A percentile compares a stretch with the other conserved stretches of the same genome.
Evolutionary conservation across 75 land plant genomes (phyloP).

Genomic region (Cunninghamia lanceolata): DNA sequence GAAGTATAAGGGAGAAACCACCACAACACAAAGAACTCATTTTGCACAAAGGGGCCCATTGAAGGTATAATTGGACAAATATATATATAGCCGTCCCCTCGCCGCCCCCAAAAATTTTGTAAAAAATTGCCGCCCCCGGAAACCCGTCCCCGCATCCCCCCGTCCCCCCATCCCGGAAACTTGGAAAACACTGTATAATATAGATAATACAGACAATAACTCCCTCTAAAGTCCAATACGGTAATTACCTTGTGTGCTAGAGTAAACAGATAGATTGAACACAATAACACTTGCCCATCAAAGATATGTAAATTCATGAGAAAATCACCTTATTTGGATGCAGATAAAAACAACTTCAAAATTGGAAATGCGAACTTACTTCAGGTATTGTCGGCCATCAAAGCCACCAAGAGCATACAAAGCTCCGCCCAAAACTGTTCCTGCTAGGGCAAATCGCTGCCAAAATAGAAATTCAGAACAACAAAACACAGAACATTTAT

Average conservation of each 20-base stretch:
- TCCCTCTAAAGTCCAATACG: not conserved
- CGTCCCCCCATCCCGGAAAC: too few species aligned
- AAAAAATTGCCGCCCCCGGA: too few species aligned
- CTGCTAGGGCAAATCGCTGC: slow-evolving; percentile 77
- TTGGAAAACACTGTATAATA: too few species aligned
- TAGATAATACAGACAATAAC: not conserved
- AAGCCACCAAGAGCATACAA: slow-evolving; percentile 83
- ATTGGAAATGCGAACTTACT: slow-evolving; percentile 31
- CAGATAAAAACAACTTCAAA: not conserved
- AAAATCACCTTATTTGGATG: not conserved
- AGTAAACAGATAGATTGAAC: not conserved
- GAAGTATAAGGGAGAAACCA: too few species aligned
- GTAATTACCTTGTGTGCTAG: not conserved
- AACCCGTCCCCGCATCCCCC: too few species aligned
- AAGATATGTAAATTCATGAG: not conserved
- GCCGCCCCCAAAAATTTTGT: too few species aligned
- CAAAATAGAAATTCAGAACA: not conserved
- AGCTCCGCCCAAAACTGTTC: slow-evolving; percentile 63
- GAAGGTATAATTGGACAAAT: too few species aligned
- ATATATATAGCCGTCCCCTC: too few species aligned
- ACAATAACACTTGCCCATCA: not conserved
- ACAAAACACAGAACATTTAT: not conserved
- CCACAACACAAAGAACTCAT: too few species aligned
- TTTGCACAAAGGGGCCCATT: too few species aligned
- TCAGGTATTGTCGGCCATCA: slow-evolving; percentile 64